Evolutionary conservation across 495 filamentous ascomycete species (phyloP).

Genomic region (Cudoniella acicularis): DNA sequence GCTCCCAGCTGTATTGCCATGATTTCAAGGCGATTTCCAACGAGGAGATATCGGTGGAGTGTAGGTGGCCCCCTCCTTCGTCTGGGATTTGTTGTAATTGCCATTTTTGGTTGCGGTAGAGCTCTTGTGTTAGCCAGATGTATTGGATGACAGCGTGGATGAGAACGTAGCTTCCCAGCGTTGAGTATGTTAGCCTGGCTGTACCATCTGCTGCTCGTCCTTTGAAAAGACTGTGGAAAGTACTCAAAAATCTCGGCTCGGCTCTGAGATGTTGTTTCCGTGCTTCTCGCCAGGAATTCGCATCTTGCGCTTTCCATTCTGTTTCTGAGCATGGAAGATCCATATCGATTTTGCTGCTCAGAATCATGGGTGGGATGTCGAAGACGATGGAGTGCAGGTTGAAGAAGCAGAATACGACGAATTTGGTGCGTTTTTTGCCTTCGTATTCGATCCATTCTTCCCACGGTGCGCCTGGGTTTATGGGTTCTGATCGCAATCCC

Average conservation of each 20-base stretch:
- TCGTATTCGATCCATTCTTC: constrained; percentile 57
- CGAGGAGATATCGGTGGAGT: constrained; percentile 51
- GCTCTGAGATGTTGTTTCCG: constrained; percentile 37
- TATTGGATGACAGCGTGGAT: constrained; percentile 68
- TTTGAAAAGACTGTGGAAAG: constrained; percentile 44
- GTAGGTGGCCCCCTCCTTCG: constrained; percentile 43
- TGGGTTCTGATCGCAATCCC: constrained; percentile 39
- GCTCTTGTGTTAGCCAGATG: too few relatives aligned
- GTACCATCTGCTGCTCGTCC: constrained; percentile 39
- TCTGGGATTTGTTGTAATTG: constrained; percentile 40
- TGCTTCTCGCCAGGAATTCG: constrained; percentile 48
- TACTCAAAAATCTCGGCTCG: constrained; percentile 47
- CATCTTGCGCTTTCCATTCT: constrained; percentile 48
- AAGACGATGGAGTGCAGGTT: constrained; percentile 57
- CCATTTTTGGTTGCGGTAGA: constrained; percentile 61
- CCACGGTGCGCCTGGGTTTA: constrained; percentile 40
- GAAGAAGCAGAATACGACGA: constrained; percentile 56
- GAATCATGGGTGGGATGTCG: constrained; percentile 52
- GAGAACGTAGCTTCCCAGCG: constrained; percentile 63
- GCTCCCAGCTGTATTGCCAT: constrained; percentile 63
- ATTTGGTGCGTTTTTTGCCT: constrained; percentile 50
- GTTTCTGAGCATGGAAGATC: constrained; percentile 53
- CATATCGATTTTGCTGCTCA: constrained; percentile 60
- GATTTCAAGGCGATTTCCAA: constrained; percentile 55
- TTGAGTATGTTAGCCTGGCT: constrained; percentile 54